These are phyloP conservation scores for Ophidiomyces ophidiicola DNA, from an alignment of 2,329 filamentous ascomycete species.

Conservation along the genomic window DNA sequence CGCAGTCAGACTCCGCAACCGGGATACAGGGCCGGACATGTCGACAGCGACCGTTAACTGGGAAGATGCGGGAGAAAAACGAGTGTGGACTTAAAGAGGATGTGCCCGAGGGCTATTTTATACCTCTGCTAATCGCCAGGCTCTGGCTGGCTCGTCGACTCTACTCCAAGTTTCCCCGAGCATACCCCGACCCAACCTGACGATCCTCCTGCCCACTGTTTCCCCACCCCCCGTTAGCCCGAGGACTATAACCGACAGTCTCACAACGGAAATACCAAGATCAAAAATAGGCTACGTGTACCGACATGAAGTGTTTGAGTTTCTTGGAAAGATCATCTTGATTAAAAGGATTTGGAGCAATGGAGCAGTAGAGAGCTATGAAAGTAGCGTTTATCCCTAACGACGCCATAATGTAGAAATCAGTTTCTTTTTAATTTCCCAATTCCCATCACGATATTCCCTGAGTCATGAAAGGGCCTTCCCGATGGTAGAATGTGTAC, in stretches of 20 bases:
- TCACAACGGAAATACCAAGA: constrained; percentile 1
- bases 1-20: constrained; percentile 23
- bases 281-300: constrained; percentile 2
- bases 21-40: constrained; percentile 22
- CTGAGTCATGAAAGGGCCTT: constrained; percentile 16
- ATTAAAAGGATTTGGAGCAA: constrained; percentile 34
- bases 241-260: constrained; percentile 4
- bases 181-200: constrained; percentile 1
- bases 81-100: background rate
- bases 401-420: constrained; percentile 27
- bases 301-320: constrained; percentile 1
- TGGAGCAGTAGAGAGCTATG: constrained; percentile 26
- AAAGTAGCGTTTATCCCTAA: constrained; percentile 30
- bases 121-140: background rate
- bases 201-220: constrained; percentile 1
- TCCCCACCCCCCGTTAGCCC: constrained; percentile 8
- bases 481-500: constrained; percentile 15
- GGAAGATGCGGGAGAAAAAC: background rate
- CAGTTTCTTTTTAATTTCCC: constrained; percentile 16
- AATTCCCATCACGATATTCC: constrained; percentile 15
- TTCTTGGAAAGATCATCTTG: constrained; percentile 26
- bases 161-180: constrained; percentile 1
- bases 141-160: background rate
- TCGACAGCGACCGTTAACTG: background rate
- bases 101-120: background rate